Percentiles rank a stretch among this genome's conserved stretches.
Evolutionary conservation across 139 green algal genomes (phyloP).

Genomic region (Tetraselmis chui): DNA sequence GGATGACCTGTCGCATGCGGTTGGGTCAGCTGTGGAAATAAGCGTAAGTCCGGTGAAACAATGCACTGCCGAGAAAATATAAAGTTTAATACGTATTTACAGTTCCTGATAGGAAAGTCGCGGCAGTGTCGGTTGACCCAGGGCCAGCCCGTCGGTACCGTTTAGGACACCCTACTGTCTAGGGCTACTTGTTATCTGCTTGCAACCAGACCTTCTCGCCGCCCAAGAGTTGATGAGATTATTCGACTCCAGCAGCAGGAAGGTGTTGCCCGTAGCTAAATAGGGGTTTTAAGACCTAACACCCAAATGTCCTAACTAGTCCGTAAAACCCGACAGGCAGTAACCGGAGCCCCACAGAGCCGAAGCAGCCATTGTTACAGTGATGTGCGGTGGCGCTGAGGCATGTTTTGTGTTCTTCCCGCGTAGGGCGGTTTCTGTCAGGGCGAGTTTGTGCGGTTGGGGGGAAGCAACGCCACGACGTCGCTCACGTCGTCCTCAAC

Average conservation of each 20-base stretch:
- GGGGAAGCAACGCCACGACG: background rate
- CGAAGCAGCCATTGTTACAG: too few relatives aligned
- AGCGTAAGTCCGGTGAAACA: background rate
- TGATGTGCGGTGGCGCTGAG: background rate
- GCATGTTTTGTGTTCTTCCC: background rate
- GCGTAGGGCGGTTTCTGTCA: background rate
- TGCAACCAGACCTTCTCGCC: background rate
- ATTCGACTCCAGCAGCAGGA: too few relatives aligned
- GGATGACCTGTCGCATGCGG: background rate
- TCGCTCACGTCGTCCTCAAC: background rate
- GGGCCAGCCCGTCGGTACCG: too few relatives aligned
- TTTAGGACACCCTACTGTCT: too few relatives aligned
- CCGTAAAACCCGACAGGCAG: background rate
- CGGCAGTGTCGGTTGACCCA: too few relatives aligned
- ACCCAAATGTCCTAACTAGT: background rate
- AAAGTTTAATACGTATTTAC: background rate
- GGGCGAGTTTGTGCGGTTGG: background rate
- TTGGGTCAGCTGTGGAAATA: background rate
- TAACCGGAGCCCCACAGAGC: too few relatives aligned
- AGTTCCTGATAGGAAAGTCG: too few relatives aligned
- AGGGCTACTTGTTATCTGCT: too few relatives aligned
- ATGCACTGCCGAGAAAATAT: background rate
- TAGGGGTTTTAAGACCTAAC: too few relatives aligned
- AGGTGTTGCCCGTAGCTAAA: too few relatives aligned
- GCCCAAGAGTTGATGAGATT: background rate